Conservation (phyloP, 2,329 filamentous ascomycete species). For the Sarocladium brachiariae region DNA sequence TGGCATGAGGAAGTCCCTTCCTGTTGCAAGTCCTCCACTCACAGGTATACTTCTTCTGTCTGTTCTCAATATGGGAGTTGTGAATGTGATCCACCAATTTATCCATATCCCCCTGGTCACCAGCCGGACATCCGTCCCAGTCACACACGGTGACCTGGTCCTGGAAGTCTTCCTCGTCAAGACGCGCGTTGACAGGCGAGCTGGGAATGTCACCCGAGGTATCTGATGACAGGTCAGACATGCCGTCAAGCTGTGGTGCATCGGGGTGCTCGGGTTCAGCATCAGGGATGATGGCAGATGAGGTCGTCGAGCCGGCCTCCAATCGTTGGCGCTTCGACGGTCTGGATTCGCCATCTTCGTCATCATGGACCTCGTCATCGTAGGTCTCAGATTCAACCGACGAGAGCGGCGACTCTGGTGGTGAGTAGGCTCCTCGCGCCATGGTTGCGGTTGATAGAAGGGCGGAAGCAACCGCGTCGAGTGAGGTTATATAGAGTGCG, state of each 20-base stretch:
- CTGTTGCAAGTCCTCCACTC: conserved; percentile 88
- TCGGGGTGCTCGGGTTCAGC: conserved; percentile 42
- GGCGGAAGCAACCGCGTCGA: neutral
- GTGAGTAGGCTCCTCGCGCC: conserved; percentile 30
- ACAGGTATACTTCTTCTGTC: conserved; percentile 96
- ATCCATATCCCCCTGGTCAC: conserved; percentile 75
- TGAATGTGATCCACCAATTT: conserved; percentile 77
- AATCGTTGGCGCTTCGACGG: conserved; percentile 43
- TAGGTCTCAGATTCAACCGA: conserved; percentile 39
- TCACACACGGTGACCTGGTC: conserved; percentile 73
- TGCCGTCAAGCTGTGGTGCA: conserved; percentile 40
- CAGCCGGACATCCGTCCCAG: conserved; percentile 68
- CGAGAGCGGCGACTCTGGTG: conserved; percentile 40
- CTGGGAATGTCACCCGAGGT: conserved; percentile 79
- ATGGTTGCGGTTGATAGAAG: conserved; percentile 23
- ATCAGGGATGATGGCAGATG: conserved; percentile 32
- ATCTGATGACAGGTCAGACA: conserved; percentile 79
- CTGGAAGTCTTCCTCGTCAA: conserved; percentile 67
- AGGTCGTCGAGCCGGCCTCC: conserved; percentile 36
- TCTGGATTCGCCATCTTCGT: conserved; percentile 30
- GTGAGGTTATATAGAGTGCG: conserved; percentile 12
- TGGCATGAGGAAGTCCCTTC: conserved; percentile 88
- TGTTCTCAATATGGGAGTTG: conserved; percentile 85
- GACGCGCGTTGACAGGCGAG: conserved; percentile 58
- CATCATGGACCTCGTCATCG: conserved; percentile 38